A percentile compares a stretch with the other conserved stretches of the same genome.
phyloP scores from a whole-genome alignment of 305 asterid species.

The Striga hermonthica region DNA sequence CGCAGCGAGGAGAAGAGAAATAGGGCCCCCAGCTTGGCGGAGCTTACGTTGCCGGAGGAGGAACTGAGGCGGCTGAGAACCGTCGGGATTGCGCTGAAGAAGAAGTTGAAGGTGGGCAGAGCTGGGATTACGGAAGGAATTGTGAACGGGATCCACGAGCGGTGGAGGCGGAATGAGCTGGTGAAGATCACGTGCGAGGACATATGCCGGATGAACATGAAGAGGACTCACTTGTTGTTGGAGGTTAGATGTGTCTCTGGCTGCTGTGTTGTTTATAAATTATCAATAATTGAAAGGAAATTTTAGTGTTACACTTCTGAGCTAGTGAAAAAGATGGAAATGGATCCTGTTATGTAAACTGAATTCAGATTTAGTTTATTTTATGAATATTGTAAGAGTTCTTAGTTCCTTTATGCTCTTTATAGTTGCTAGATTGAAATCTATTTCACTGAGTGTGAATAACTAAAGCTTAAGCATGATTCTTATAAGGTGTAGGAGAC shows the following conservation, averaged over 20 bases:
- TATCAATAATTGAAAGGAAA: neutral
- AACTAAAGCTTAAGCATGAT: conserved; percentile 10
- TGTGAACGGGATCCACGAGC: conserved; percentile 93
- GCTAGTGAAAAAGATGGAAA: neutral
- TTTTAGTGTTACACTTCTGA: neutral
- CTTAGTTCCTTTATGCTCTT: neutral
- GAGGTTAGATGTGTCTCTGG: conserved; percentile 54
- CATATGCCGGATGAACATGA: conserved; percentile 86
- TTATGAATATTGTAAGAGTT: neutral
- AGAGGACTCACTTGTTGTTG: conserved; percentile 84
- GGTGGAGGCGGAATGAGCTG: conserved; percentile 84
- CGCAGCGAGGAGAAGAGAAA: conserved; percentile 40
- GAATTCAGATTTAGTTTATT: conserved; percentile 7
- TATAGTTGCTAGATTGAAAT: neutral
- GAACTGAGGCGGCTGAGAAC: conserved; percentile 73
- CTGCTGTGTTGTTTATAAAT: neutral
- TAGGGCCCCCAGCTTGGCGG: conserved; percentile 73
- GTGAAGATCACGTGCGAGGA: conserved; percentile 85
- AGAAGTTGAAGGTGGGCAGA: conserved; percentile 77
- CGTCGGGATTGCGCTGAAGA: conserved; percentile 61
- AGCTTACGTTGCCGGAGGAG: conserved; percentile 55
- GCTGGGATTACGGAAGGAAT: conserved; percentile 95
- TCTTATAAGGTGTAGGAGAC: neutral
- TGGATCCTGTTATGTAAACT: neutral
- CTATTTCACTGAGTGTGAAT: conserved; percentile 14